These are phyloP conservation scores for Apiospora sp. DNA, from an alignment of 2,329 filamentous ascomycete genomes.

Conservation along the genomic window DNA sequence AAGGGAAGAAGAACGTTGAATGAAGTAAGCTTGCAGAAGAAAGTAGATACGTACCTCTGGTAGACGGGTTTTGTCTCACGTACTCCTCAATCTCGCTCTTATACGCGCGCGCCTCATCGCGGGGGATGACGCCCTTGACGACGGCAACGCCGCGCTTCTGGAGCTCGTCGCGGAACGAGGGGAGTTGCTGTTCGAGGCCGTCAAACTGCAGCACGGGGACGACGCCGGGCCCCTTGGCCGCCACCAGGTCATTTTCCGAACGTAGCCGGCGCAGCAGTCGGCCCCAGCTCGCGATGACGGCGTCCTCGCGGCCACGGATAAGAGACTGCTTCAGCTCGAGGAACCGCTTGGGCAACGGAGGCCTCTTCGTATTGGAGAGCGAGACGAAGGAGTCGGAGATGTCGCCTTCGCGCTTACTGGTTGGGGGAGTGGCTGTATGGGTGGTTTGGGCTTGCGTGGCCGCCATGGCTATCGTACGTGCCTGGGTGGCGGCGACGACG, in stretches of 20 bases:
- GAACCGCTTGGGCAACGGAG: conserved; percentile 62
- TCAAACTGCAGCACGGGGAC: conserved; percentile 62
- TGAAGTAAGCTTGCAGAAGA: not conserved
- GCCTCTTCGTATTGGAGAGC: conserved; percentile 55
- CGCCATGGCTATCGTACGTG: conserved; percentile 19
- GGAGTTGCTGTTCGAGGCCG: conserved; percentile 50
- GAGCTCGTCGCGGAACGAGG: conserved; percentile 55
- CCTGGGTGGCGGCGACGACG: not conserved
- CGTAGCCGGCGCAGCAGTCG: conserved; percentile 54
- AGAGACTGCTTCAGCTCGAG: conserved; percentile 63
- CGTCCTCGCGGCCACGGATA: conserved; percentile 56
- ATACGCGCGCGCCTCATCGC: conserved; percentile 67
- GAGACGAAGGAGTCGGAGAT: conserved; percentile 70
- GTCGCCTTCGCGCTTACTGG: conserved; percentile 62
- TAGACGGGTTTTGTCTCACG: conserved; percentile 67
- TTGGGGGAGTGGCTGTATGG: no score
- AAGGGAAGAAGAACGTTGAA: not conserved
- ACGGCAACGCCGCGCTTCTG: conserved; percentile 69
- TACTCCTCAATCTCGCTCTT: conserved; percentile 73
- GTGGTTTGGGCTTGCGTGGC: conserved; percentile 26
- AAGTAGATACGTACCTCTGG: conserved; percentile 51
- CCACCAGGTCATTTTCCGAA: conserved; percentile 57
- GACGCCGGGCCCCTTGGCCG: conserved; percentile 52
- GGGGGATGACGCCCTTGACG: conserved; percentile 70
- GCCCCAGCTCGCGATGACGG: conserved; percentile 57